These are phyloP conservation scores for Mortierella sp. DNA, from an alignment of 371 early-diverging fungal genomes.

Conservation along the genomic window DNA sequence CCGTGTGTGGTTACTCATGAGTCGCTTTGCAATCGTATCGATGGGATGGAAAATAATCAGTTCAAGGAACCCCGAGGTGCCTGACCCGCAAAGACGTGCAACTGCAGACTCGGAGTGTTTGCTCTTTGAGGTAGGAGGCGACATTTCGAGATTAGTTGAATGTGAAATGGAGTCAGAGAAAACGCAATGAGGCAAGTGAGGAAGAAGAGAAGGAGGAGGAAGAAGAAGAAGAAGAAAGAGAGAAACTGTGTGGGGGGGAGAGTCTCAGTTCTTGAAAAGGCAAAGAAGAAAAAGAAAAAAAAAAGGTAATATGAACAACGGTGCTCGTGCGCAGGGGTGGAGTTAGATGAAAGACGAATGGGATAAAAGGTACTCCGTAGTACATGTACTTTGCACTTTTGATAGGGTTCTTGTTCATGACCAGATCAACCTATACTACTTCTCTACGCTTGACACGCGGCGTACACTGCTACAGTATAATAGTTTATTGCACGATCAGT, in stretches of 20 bases:
- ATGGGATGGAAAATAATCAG: slow-evolving; percentile 97
- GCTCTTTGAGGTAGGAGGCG: slow-evolving; percentile 66
- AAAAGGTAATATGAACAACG: not conserved
- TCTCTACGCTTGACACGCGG: too few relatives aligned
- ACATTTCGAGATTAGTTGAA: slow-evolving; percentile 54
- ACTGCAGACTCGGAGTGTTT: slow-evolving; percentile 83
- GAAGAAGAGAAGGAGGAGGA: too few relatives aligned
- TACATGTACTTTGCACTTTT: too few relatives aligned
- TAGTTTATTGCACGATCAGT: too few relatives aligned
- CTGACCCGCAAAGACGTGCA: slow-evolving; percentile 93
- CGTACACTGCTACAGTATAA: too few relatives aligned
- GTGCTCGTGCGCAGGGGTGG: slow-evolving; percentile 9
- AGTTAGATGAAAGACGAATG: too few relatives aligned
- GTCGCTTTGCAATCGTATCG: slow-evolving; percentile 97
- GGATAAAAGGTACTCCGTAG: too few relatives aligned
- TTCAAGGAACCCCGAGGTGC: slow-evolving; percentile 93
- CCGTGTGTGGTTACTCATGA: slow-evolving; percentile 93
- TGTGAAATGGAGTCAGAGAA: not conserved
- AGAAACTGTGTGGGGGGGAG: not conserved
- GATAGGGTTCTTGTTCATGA: too few relatives aligned
- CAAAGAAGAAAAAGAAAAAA: not conserved
- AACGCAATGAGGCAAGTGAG: too few relatives aligned
- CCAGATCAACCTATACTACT: too few relatives aligned
- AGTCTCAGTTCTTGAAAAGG: not conserved
- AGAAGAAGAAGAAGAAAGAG: too few relatives aligned